A percentile compares a stretch with the other conserved stretches of the same genome.
Evolutionary conservation across 2,329 filamentous ascomycete genomes (phyloP).

Genomic region (Aspergillus sp.): DNA sequence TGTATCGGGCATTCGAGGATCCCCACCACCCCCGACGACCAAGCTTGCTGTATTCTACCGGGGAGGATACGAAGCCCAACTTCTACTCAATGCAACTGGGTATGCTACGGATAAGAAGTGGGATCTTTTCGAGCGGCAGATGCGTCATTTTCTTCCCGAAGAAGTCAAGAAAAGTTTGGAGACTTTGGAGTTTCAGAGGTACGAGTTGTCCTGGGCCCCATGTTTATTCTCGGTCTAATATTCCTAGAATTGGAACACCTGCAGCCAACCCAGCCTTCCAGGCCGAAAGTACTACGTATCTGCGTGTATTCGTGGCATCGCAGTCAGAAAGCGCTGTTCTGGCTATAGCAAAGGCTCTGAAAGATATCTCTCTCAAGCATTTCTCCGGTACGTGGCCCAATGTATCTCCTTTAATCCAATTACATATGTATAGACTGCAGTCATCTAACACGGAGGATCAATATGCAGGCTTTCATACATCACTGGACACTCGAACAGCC

Average conservation of each 20-base stretch:
- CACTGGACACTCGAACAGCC: slow-evolving; percentile 47
- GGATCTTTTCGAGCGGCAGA: slow-evolving; percentile 52
- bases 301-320: slow-evolving; percentile 50
- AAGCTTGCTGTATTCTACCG: slow-evolving; percentile 56
- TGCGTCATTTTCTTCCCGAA: slow-evolving; percentile 47
- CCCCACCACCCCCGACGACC: slow-evolving; percentile 53
- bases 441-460: too few relatives aligned
- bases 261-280: slow-evolving; percentile 44
- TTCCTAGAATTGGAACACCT: slow-evolving; percentile 39
- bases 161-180: slow-evolving; percentile 47
- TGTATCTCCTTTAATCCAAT: too few relatives aligned
- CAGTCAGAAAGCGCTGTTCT: slow-evolving; percentile 29
- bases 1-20: slow-evolving; percentile 46
- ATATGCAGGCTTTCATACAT: slow-evolving; percentile 43
- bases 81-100: slow-evolving; percentile 50
- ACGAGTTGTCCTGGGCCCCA: slow-evolving; percentile 10
- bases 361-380: slow-evolving; percentile 47
- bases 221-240: too few relatives aligned
- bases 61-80: slow-evolving; percentile 52
- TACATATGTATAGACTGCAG: too few relatives aligned
- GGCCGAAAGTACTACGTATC: slow-evolving; percentile 47
- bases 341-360: slow-evolving; percentile 34
- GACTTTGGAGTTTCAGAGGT: slow-evolving; percentile 56
- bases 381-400: slow-evolving; percentile 34
- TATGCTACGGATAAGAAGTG: slow-evolving; percentile 55